Percentiles rank a stretch among this genome's conserved stretches.
These are phyloP conservation scores for Calonectria pteridis DNA, from an alignment of 2,329 filamentous ascomycete species.

Conservation along the genomic window DNA sequence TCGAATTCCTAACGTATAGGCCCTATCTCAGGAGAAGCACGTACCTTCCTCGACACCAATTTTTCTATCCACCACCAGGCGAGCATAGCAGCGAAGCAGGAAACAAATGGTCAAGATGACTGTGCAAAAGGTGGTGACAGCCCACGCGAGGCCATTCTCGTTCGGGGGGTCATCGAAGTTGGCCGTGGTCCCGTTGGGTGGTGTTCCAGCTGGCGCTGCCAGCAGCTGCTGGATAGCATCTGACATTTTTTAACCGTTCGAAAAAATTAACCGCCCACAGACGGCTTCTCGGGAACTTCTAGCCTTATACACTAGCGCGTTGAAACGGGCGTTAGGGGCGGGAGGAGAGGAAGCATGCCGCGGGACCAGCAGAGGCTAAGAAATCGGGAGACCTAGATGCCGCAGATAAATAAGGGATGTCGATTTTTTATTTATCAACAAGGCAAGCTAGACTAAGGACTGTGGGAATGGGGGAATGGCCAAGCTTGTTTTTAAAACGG, in stretches of 20 bases:
- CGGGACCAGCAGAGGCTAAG: no score
- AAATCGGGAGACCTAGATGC: neutral
- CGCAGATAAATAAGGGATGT: neutral
- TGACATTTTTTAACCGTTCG: neutral
- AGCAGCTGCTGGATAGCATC: slow-evolving; percentile 20
- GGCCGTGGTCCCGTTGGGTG: slow-evolving; percentile 19
- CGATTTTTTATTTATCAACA: neutral
- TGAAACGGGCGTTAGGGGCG: neutral
- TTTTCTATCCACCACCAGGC: slow-evolving; percentile 12
- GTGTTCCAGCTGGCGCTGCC: slow-evolving; percentile 15
- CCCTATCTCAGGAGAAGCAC: neutral
- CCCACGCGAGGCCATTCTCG: slow-evolving; percentile 16
- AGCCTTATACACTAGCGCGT: neutral
- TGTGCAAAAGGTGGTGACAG: slow-evolving; percentile 21
- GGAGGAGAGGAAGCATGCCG: neutral
- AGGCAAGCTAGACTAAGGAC: no score
- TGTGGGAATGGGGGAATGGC: neutral
- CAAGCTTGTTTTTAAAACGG: neutral
- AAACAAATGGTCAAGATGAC: slow-evolving; percentile 22
- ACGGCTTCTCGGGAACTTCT: neutral
- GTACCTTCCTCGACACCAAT: slow-evolving; percentile 21
- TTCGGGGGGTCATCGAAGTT: slow-evolving; percentile 29
- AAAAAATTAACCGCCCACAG: neutral
- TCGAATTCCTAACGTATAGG: neutral
- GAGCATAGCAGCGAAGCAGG: slow-evolving; percentile 13